Conservation (phyloP, 768 basidiomycete species). For the Mrakia gelida region DNA sequence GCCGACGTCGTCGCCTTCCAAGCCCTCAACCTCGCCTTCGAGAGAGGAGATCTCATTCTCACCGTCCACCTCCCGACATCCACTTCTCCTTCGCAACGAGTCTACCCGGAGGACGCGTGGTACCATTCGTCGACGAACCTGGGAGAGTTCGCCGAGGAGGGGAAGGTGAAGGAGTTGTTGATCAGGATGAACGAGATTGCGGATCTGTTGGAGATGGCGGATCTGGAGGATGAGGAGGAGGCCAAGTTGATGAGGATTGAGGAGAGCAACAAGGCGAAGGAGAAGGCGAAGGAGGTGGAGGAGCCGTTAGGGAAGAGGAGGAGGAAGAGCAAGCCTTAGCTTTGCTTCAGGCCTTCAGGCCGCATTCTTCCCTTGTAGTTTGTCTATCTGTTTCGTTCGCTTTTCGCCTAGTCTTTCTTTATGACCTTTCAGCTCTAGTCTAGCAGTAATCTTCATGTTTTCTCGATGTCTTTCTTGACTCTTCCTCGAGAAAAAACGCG, state of each 20-base stretch:
- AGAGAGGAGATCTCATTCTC: constrained; percentile 6
- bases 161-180: constrained; percentile 12
- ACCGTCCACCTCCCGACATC: constrained; percentile 1
- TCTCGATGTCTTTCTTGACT: too few species aligned
- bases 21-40: constrained; percentile 3
- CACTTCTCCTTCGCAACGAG: constrained; percentile 1
- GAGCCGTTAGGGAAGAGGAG: not conserved
- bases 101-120: constrained; percentile 10
- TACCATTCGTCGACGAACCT: constrained; percentile 2
- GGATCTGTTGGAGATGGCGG: constrained; percentile 3
- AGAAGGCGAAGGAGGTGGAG: constrained; percentile 1
- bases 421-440: too few species aligned
- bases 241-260: not conserved
- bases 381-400: too few species aligned
- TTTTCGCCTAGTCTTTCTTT: too few species aligned
- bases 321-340: not conserved
- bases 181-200: not conserved
- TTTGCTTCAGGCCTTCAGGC: too few species aligned
- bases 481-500: too few species aligned
- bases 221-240: not conserved
- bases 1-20: not conserved
- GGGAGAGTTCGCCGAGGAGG: constrained; percentile 13
- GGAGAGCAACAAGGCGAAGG: not conserved
- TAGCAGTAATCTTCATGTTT: too few species aligned
- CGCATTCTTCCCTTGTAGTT: too few species aligned